Evolutionary conservation across 2,329 filamentous ascomycete genomes (phyloP).

Genomic region (Gremmenia infestans): DNA sequence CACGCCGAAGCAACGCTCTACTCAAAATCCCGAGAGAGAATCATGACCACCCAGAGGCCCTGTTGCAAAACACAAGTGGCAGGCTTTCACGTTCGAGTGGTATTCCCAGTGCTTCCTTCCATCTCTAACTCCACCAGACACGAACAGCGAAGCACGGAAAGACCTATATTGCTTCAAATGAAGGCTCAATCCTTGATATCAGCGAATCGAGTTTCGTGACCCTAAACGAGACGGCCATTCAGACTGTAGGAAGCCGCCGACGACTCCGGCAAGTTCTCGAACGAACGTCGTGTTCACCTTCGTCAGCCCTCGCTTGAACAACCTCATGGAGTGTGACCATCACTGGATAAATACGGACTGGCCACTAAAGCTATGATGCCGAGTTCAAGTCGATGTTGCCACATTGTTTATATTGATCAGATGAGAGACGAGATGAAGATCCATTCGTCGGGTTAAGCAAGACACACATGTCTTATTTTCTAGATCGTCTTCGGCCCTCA

Average conservation of each 20-base stretch:
- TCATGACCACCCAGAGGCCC: conserved; percentile 46
- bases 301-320: background rate
- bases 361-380: background rate
- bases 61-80: background rate
- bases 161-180: background rate
- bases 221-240: background rate
- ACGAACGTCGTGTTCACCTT: background rate
- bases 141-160: background rate
- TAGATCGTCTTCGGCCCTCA: conserved; percentile 90
- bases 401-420: background rate
- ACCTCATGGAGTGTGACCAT: background rate
- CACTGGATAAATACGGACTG: background rate
- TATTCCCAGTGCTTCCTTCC: background rate
- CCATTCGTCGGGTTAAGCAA: conserved; percentile 77
- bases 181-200: background rate
- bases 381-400: background rate
- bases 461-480: conserved; percentile 72
- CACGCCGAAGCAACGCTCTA: conserved; percentile 88
- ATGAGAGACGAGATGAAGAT: background rate
- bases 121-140: background rate
- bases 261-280: background rate
- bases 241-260: background rate
- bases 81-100: background rate
- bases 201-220: background rate
- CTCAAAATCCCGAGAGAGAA: conserved; percentile 71